A percentile compares a stretch with the other conserved stretches of the same genome.
Evolutionary conservation across 139 green algal genomes (phyloP).

Genomic region (Zygnema circumcarinatum): DNA sequence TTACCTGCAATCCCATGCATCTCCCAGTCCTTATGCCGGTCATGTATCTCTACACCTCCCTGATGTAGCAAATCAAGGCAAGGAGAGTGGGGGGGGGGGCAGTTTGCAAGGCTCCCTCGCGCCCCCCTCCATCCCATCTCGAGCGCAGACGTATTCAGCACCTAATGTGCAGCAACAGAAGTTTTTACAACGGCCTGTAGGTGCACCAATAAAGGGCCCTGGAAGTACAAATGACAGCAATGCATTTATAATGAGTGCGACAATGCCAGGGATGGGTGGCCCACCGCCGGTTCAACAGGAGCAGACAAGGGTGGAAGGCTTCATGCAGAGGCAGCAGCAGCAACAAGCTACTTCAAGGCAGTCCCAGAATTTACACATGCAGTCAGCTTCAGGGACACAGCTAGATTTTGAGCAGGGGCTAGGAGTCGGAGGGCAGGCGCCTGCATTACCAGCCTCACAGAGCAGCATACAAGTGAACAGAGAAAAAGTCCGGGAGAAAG

Average conservation of each 20-base stretch:
- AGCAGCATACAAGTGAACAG: not conserved
- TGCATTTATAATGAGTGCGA: too few species aligned
- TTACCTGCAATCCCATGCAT: too few species aligned
- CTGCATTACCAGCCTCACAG: not conserved
- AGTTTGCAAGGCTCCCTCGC: too few species aligned
- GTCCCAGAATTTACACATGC: not conserved
- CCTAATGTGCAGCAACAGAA: too few species aligned
- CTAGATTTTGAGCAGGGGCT: not conserved
- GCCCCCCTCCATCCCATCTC: too few species aligned
- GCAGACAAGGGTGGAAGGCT: not conserved
- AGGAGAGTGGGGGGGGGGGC: too few species aligned
- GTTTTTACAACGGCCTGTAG: too few species aligned
- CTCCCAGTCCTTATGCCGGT: too few species aligned
- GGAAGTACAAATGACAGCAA: not conserved
- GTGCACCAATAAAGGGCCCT: not conserved
- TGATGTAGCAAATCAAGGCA: too few species aligned
- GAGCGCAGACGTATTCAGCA: too few species aligned
- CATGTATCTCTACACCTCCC: too few species aligned
- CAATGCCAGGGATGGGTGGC: not conserved
- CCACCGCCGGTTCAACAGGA: not conserved
- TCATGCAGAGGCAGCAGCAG: not conserved
- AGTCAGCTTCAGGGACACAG: not conserved
- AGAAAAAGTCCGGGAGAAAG: not conserved
- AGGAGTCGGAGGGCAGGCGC: not conserved
- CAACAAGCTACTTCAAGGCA: slow-evolving; percentile 1